Evolutionary conservation across 441 rosid genomes (phyloP).

Genomic region (Macaranga tanarius): DNA sequence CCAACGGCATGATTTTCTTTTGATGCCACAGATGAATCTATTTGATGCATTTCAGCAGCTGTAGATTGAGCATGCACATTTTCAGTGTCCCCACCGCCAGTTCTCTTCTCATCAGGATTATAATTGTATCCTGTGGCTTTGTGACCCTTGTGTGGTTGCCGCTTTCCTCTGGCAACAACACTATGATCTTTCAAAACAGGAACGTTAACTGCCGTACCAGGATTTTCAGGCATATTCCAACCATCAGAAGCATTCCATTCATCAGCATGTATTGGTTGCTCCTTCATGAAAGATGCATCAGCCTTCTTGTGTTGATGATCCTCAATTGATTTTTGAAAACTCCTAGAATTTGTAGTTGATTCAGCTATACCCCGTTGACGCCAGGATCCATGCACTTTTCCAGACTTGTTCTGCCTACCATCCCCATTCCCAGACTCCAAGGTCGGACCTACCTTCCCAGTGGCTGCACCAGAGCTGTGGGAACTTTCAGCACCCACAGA

Average conservation of each 20-base stretch:
- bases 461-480: conserved; percentile 37
- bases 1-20: conserved; percentile 56
- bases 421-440: conserved; percentile 53
- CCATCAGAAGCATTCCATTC: conserved; percentile 57
- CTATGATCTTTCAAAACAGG: conserved; percentile 58
- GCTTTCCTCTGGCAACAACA: conserved; percentile 51
- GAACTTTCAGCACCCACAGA: conserved; percentile 37
- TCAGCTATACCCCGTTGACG: conserved; percentile 60
- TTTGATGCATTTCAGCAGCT: conserved; percentile 42
- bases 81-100: conserved; percentile 41
- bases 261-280: conserved; percentile 44
- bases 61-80: conserved; percentile 40
- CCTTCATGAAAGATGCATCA: conserved; percentile 42
- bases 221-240: conserved; percentile 50
- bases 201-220: conserved; percentile 32
- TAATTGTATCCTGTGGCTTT: conserved; percentile 46
- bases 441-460: conserved; percentile 39
- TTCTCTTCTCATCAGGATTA: conserved; percentile 55
- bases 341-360: conserved; percentile 39
- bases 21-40: conserved; percentile 40
- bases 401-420: conserved; percentile 55
- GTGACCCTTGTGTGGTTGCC: conserved; percentile 53
- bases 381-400: conserved; percentile 72
- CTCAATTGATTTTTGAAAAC: conserved; percentile 40
- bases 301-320: conserved; percentile 40